Base-by-base conservation (phyloP, 352 stramenopile species). In the Pythium biforme region DNA sequence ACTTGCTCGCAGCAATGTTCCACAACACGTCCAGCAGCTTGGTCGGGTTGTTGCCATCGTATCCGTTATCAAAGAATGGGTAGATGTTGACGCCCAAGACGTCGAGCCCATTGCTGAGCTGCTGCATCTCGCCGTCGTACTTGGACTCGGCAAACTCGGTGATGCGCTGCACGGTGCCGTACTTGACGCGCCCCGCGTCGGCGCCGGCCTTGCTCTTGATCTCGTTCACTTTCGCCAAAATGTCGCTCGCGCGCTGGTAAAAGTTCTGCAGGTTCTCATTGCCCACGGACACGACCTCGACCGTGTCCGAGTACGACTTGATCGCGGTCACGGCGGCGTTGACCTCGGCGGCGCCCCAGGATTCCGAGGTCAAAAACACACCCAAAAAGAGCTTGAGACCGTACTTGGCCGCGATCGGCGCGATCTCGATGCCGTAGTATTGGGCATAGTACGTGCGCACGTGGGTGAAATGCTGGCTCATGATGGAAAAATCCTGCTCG, bases 381-480 rank as follows among this genome's bases (percentile, higher is more conserved):
- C 77, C 76, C 3, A 88, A 56, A 51, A 82, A 81, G 17, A 89
- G 54, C 65, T 85, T 83, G 27, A 88, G 27, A n/a, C 70, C 67
- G 59, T 85, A 75, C 66, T 76, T 74, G 23, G 59, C 64, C 0
- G 76, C 76, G 54, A 78, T 81, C 43, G 74, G 60, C 22, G 77
- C 69, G 4, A 86, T 62, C 37, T 71, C 60, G 31, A 84, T 77
- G 39, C 73, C 76, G 39, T 70, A 83, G 49, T 76, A 82, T 52
- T 79, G 69, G 55, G 81, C 75, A 67, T 88, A 77, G 66, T 81
- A 90, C 23, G 78, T 90, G 43, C 76, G 78, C 52, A 86, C 74
- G 43, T 81, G 70, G 3, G 69, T 79, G 64, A 86, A 79, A 27
- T 74, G 65, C 55, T 77, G 29, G 26, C 62, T 68, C 40, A 87